Evolutionary conservation across 495 filamentous ascomycete genomes (phyloP).

Genomic region (Chaetomidium leptoderma): DNA sequence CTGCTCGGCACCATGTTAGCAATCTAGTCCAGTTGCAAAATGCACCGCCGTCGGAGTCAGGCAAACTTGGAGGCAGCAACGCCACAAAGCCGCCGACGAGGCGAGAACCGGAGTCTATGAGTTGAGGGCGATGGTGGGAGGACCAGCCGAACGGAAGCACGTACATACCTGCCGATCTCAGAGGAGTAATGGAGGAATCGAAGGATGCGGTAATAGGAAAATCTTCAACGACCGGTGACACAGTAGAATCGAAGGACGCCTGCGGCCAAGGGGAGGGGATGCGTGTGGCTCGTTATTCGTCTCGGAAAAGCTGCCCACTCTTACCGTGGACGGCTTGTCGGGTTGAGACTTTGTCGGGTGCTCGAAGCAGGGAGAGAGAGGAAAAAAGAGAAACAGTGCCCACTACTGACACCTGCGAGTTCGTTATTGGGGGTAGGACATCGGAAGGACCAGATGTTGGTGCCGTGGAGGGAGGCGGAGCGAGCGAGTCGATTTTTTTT

Average conservation of each 20-base stretch:
- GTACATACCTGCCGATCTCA: slow-evolving; percentile 8
- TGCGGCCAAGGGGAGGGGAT: slow-evolving; percentile 42
- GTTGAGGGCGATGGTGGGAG: not conserved
- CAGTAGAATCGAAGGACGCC: slow-evolving; percentile 51
- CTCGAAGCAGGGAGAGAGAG: not conserved
- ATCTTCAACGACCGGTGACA: slow-evolving; percentile 37
- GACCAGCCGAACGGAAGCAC: not conserved
- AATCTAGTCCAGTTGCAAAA: not conserved
- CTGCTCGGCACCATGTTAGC: slow-evolving; percentile 13
- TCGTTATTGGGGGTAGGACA: slow-evolving; percentile 32
- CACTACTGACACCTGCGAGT: slow-evolving; percentile 29
- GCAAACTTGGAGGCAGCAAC: not conserved
- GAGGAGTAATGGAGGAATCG: not conserved
- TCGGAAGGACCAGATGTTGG: slow-evolving; percentile 20
- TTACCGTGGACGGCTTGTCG: slow-evolving; percentile 45
- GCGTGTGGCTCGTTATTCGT: slow-evolving; percentile 34
- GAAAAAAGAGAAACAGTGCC: slow-evolving; percentile 25
- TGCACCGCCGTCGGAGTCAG: not conserved
- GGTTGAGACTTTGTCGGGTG: slow-evolving; percentile 23
- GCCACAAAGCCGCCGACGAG: not conserved
- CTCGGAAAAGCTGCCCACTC: slow-evolving; percentile 44
- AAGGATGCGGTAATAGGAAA: slow-evolving; percentile 1
- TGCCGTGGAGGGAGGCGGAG: not conserved
- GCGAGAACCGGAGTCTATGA: too few relatives aligned
- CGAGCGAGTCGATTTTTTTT: slow-evolving; percentile 7